Evolutionary conservation across 306 rosid genomes (phyloP).

Genomic region (Malus domestica): DNA sequence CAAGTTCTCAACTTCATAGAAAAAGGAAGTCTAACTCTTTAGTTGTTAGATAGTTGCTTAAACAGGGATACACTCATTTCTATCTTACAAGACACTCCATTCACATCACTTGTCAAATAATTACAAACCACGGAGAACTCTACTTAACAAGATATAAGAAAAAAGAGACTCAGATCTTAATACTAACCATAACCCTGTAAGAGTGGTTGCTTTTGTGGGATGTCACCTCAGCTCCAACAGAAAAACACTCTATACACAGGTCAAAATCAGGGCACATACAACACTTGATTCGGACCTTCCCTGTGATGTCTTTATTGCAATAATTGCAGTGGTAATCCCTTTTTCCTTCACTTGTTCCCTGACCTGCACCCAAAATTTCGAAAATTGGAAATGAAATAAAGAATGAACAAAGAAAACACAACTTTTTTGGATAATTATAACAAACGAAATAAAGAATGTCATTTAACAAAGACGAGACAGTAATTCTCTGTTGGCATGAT

Average conservation of each 20-base stretch:
- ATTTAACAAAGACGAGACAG: neutral
- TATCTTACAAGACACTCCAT: neutral
- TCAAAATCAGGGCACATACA: slow-evolving; percentile 90
- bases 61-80: neutral
- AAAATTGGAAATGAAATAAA: neutral
- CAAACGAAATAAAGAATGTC: neutral
- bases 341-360: slow-evolving; percentile 77
- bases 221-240: slow-evolving; percentile 92
- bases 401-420: neutral
- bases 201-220: slow-evolving; percentile 88
- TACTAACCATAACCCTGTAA: slow-evolving; percentile 91
- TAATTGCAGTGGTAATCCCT: slow-evolving; percentile 93
- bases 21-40: neutral
- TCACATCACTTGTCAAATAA: neutral
- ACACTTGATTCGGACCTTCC: slow-evolving; percentile 93
- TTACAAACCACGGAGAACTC: neutral
- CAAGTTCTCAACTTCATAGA: neutral
- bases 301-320: slow-evolving; percentile 93
- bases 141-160: neutral
- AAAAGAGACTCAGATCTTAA: neutral
- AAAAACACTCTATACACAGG: slow-evolving; percentile 88
- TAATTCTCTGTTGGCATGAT: neutral
- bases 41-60: neutral
- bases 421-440: neutral
- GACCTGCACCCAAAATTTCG: slow-evolving; percentile 47